Evolutionary conservation across 1,139 yeast species (phyloP).

Genomic region (Suhomyces anneliseae): DNA sequence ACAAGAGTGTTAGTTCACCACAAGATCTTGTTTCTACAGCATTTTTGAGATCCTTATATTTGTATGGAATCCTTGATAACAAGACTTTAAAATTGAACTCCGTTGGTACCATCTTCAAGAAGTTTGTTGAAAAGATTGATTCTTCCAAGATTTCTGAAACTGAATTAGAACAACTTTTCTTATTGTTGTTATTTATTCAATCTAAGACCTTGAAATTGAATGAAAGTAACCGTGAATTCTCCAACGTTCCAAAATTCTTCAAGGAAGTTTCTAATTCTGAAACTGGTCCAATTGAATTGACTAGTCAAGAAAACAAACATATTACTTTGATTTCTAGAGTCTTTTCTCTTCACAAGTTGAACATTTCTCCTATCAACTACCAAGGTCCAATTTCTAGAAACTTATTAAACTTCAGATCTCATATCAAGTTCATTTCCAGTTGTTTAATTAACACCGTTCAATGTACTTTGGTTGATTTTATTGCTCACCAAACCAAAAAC

Average conservation of each 20-base stretch:
- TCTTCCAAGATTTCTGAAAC: conserved; percentile 26
- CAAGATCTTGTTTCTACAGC: conserved; percentile 63
- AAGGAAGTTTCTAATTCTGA: conserved; percentile 23
- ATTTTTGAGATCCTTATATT: conserved; percentile 55
- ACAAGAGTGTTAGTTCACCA: conserved; percentile 34
- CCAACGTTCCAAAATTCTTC: conserved; percentile 37
- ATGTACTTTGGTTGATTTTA: conserved; percentile 49
- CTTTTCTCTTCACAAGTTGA: conserved; percentile 53
- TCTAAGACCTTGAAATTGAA: conserved; percentile 31
- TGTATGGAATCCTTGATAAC: conserved; percentile 55
- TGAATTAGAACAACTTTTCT: conserved; percentile 36
- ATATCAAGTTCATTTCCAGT: conserved; percentile 52
- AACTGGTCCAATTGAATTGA: conserved; percentile 27
- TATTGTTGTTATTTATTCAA: conserved; percentile 46
- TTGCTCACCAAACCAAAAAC: conserved; percentile 55
- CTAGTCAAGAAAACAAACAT: conserved; percentile 30
- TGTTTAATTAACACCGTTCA: conserved; percentile 58
- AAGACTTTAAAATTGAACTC: conserved; percentile 43
- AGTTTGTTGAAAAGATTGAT: conserved; percentile 26
- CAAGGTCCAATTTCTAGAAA: conserved; percentile 71
- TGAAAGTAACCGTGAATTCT: conserved; percentile 31
- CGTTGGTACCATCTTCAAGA: conserved; percentile 57
- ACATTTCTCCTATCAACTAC: conserved; percentile 58
- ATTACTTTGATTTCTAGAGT: conserved; percentile 57
- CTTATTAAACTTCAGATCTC: conserved; percentile 66